A percentile compares a stretch with the other conserved stretches of the same genome.
phyloP scores from a whole-genome alignment of 2,329 filamentous ascomycete species.

The Paradendryphiella salina region DNA sequence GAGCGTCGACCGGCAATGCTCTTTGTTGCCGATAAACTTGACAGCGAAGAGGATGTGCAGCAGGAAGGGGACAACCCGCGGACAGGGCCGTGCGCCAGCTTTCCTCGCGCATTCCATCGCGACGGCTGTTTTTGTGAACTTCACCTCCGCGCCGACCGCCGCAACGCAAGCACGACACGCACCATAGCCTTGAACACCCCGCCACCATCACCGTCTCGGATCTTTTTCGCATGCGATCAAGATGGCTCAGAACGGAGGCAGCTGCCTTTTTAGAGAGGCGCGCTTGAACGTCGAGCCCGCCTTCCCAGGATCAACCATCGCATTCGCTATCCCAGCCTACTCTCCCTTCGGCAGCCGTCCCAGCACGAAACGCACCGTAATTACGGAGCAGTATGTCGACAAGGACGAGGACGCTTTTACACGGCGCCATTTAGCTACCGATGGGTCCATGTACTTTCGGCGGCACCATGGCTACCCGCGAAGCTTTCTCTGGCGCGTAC shows the following conservation, averaged over 20 bases:
- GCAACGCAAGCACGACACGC: conserved; percentile 19
- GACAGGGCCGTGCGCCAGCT: conserved; percentile 23
- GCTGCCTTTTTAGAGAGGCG: conserved; percentile 82
- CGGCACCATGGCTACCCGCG: conserved; percentile 74
- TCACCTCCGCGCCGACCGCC: conserved; percentile 26
- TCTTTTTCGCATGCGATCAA: conserved; percentile 61
- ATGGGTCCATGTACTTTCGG: conserved; percentile 84
- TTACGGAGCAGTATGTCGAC: conserved; percentile 47
- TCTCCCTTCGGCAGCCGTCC: conserved; percentile 40
- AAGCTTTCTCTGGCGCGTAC: conserved; percentile 86
- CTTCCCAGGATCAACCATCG: conserved; percentile 68
- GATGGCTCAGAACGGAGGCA: conserved; percentile 66
- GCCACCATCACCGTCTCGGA: not conserved
- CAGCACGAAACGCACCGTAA: conserved; percentile 38
- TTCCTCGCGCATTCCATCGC: conserved; percentile 26
- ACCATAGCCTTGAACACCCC: conserved; percentile 13
- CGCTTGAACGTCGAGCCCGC: conserved; percentile 78
- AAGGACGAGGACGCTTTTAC: conserved; percentile 76
- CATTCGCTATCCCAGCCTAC: conserved; percentile 55
- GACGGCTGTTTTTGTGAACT: conserved; percentile 42
- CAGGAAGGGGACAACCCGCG: not conserved
- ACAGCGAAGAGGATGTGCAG: not conserved
- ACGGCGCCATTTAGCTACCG: conserved; percentile 68
- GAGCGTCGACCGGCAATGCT: not conserved
- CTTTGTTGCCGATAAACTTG: not conserved